phyloP scores from a whole-genome alignment of 345 rosid species.

The Eutrema yunnanense region DNA sequence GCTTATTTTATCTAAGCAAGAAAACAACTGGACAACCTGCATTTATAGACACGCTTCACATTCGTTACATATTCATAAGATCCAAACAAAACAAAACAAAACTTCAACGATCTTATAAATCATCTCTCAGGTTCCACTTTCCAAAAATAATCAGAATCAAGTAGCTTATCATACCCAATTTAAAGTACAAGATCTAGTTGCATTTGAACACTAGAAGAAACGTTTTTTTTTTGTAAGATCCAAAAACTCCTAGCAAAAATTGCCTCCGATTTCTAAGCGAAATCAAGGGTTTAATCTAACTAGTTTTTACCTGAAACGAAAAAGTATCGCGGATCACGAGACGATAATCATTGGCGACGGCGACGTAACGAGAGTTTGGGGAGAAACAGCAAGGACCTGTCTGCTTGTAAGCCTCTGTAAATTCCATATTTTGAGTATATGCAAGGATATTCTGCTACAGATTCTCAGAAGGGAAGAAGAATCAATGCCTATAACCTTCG shows the following conservation, averaged over 20 bases:
- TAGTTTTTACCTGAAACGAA: conserved; percentile 59
- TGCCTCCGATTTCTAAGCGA: background rate
- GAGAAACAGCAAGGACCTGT: conserved; percentile 91
- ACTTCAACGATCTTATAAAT: background rate
- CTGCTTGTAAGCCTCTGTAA: conserved; percentile 82
- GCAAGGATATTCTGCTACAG: background rate
- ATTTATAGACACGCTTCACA: conserved; percentile 7
- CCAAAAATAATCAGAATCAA: background rate
- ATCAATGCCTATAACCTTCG: conserved; percentile 1
- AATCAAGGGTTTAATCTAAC: conserved; percentile 1
- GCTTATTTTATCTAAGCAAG: conserved; percentile 96
- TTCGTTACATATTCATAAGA: background rate
- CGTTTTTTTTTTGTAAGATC: background rate
- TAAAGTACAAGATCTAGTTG: conserved; percentile 13
- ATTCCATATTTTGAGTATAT: conserved; percentile 49
- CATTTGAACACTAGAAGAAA: conserved; percentile 10
- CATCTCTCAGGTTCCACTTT: background rate
- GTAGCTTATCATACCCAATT: background rate
- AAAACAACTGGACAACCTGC: conserved; percentile 96
- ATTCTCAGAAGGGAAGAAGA: background rate
- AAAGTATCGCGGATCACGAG: conserved; percentile 84
- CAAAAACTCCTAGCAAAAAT: background rate
- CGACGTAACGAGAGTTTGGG: conserved; percentile 80
- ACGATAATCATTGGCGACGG: conserved; percentile 83
- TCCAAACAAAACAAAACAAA: background rate